phyloP scores from a whole-genome alignment of 257 asterid genomes.

The Nicotiana tabacum region DNA sequence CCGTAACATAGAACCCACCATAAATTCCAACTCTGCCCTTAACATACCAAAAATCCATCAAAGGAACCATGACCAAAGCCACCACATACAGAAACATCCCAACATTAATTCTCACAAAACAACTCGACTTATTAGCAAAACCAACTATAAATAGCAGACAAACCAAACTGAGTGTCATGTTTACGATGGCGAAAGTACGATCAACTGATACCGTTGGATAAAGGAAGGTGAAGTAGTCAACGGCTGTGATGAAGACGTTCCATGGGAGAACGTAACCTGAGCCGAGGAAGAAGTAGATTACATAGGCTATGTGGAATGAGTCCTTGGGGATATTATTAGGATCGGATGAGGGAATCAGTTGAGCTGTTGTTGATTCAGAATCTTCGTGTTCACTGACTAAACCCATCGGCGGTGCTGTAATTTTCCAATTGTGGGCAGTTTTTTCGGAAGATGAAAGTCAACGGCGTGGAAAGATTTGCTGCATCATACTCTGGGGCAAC shows the following conservation, averaged over 20 bases:
- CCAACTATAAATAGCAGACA: conserved; percentile 49
- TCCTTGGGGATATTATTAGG: conserved; percentile 53
- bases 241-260: conserved; percentile 99
- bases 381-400: conserved; percentile 10
- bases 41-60: conserved; percentile 64
- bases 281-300: conserved; percentile 77
- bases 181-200: conserved; percentile 58
- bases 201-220: conserved; percentile 78
- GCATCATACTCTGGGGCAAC: no score
- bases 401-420: conserved; percentile 31
- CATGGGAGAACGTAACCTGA: conserved; percentile 81
- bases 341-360: conserved; percentile 16
- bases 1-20: conserved; percentile 60
- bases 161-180: conserved; percentile 56
- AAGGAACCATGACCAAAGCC: conserved; percentile 64
- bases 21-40: conserved; percentile 68
- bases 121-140: conserved; percentile 52
- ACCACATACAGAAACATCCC: conserved; percentile 56
- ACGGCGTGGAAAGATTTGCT: no score
- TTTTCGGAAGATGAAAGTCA: no score
- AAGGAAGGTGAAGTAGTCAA: conserved; percentile 81
- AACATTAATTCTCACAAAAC: conserved; percentile 52
- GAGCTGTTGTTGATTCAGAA: conserved; percentile 46
- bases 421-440: no score
- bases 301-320: conserved; percentile 71